Conservation (phyloP, 192 early-diverging fungal species). For the Podila horticola region DNA sequence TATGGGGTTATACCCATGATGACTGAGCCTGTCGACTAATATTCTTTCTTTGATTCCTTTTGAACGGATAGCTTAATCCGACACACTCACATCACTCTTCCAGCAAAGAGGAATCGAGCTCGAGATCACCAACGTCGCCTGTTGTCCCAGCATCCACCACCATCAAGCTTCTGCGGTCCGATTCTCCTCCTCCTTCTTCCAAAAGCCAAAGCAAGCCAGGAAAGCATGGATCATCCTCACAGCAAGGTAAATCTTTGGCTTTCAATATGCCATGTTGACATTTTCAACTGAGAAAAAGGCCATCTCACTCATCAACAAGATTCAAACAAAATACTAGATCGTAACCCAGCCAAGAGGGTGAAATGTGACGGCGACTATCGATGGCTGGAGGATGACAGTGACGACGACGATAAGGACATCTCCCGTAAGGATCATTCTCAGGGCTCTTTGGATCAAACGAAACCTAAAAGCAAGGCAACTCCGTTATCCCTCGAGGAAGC, state of each 20-base stretch:
- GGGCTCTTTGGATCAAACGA: neutral
- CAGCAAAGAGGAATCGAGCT: slow-evolving; percentile 1
- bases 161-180: slow-evolving; percentile 23
- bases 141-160: slow-evolving; percentile 19
- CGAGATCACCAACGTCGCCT: slow-evolving; percentile 37
- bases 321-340: neutral
- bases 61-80: neutral
- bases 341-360: neutral
- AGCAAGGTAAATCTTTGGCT: too few relatives aligned
- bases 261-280: too few relatives aligned
- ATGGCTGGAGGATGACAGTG: slow-evolving; percentile 37
- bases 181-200: neutral
- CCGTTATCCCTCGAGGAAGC: slow-evolving; percentile 27
- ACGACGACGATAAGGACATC: neutral
- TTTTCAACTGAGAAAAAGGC: too few relatives aligned
- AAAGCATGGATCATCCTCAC: neutral
- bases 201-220: neutral
- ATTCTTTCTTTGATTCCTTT: neutral
- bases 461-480: neutral
- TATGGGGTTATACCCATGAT: neutral
- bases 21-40: slow-evolving; percentile 1
- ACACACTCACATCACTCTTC: neutral
- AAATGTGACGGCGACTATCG: slow-evolving; percentile 18
- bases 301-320: neutral
- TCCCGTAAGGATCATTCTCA: neutral